Conservation (phyloP, 306 rosid genomes). For the Gillenia trifoliata region DNA sequence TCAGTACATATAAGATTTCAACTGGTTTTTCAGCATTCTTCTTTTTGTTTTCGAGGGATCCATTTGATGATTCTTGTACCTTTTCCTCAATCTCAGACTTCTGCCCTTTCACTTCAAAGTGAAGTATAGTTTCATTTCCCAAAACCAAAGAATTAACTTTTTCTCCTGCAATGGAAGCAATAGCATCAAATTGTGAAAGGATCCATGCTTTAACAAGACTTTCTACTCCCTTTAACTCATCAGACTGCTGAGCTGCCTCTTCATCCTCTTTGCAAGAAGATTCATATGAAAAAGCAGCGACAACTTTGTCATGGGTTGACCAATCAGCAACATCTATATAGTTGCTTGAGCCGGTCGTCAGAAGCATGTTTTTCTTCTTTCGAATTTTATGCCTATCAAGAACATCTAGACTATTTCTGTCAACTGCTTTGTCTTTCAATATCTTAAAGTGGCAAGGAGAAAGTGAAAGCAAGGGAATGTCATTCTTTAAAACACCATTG, state of each 20-base stretch:
- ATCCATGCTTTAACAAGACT: conserved; percentile 65
- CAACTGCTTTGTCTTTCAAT: conserved; percentile 36
- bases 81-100: conserved; percentile 39
- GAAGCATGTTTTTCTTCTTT: conserved; percentile 38
- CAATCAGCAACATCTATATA: conserved; percentile 48
- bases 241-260: conserved; percentile 39
- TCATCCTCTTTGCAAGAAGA: conserved; percentile 41
- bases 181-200: conserved; percentile 62
- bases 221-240: conserved; percentile 44
- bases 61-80: conserved; percentile 32
- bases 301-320: conserved; percentile 51
- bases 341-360: conserved; percentile 37
- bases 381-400: conserved; percentile 30
- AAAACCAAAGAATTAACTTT: conserved; percentile 57
- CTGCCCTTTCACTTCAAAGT: conserved; percentile 48
- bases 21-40: conserved; percentile 23
- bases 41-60: conserved; percentile 34
- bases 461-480: conserved; percentile 51
- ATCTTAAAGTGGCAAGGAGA: conserved; percentile 71
- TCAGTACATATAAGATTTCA: conserved; percentile 55
- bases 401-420: conserved; percentile 55
- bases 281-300: conserved; percentile 47
- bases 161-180: conserved; percentile 49
- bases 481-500: conserved; percentile 39
- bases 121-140: conserved; percentile 67